Evolutionary conservation across 1,284 basidiomycete genomes (phyloP).

Genomic region (Amylostereum areolatum): DNA sequence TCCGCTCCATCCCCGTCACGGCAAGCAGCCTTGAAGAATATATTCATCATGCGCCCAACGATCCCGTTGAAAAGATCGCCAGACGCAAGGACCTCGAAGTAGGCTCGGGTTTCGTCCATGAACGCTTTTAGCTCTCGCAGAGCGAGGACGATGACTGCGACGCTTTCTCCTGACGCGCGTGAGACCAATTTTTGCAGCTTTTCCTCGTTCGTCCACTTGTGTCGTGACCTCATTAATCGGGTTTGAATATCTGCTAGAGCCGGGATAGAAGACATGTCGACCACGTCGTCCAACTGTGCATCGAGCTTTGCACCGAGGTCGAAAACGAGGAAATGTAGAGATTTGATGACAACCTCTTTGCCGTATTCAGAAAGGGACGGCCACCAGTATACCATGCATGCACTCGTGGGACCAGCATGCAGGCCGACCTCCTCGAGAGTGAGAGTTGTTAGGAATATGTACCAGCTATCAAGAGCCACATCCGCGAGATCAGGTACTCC

Average conservation of each 20-base stretch:
- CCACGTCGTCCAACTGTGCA: slow-evolving; percentile 68
- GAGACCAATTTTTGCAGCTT: slow-evolving; percentile 70
- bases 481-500: slow-evolving; percentile 68
- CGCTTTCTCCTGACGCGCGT: slow-evolving; percentile 77
- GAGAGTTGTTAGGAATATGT: slow-evolving; percentile 71
- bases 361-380: slow-evolving; percentile 50
- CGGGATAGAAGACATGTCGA: slow-evolving; percentile 67
- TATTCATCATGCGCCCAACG: slow-evolving; percentile 66
- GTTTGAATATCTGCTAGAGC: slow-evolving; percentile 51
- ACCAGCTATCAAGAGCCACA: slow-evolving; percentile 81
- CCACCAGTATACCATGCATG: slow-evolving; percentile 83
- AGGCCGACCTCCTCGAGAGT: slow-evolving; percentile 73
- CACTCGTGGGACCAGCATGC: slow-evolving; percentile 84
- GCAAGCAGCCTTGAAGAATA: slow-evolving; percentile 67
- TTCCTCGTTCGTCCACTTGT: slow-evolving; percentile 44
- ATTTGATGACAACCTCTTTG: slow-evolving; percentile 50
- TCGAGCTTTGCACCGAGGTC: slow-evolving; percentile 55
- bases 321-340: slow-evolving; percentile 69
- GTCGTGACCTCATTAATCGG: slow-evolving; percentile 45
- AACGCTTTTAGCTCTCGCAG: slow-evolving; percentile 74
- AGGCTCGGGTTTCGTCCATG: slow-evolving; percentile 49
- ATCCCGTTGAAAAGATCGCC: slow-evolving; percentile 86
- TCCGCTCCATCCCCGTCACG: slow-evolving; percentile 78
- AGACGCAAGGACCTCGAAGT: slow-evolving; percentile 58
- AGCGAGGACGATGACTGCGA: slow-evolving; percentile 73